Base-by-base conservation (phyloP, 2,329 filamentous ascomycete species). In the Trichoderma semiorbis region DNA sequence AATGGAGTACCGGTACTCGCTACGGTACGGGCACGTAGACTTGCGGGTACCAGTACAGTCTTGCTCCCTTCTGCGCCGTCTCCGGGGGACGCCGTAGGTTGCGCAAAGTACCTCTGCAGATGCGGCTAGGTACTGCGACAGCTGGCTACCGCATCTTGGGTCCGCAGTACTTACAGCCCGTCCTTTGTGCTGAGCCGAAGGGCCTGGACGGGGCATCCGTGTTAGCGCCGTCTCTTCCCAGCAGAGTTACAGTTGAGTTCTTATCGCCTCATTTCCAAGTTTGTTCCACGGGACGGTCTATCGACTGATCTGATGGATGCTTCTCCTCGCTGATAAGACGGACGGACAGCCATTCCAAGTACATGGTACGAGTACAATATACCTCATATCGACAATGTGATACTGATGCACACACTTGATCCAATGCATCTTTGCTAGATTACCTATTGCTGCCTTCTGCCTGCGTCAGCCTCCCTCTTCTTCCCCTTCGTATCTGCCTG, bases 211-310 rank as follows among this genome's bases (percentile, higher is more conserved):
- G 43, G 43, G n/a, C 43, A 21, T 50, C 43, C 43, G 43, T 50
- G 55, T 18, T 60, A 60, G 55, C 55, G 55, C 55, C n/a, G 55
- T 12, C 18, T 34, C 28, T 60, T 12, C n/a, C 28, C 16, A 60
- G 43, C 12, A 47, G 18, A 30, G 55, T 24, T 66, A 18, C 16
- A 21, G 62, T 10, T n/a, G 10, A 21, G 62, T 10, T n/a, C 63
- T 67, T 67, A 67, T 67, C 64, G 64, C 64, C 62, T 65, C 62
- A 34, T 28, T 32, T 39, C 36, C 36, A 39, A 39, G 36, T 39
- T 64, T 28, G 32, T 62, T 39, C 21, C 8, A 24, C 28, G 32
- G 32, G 32, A 62, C 36, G 39, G 61, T 64, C 36, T 65, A 28
- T 18, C 43, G 43, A 50, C 43, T 34, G 62, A 53, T 65, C 39